Percentiles rank a stretch among this genome's conserved stretches.
Evolutionary conservation across 2,329 filamentous ascomycete genomes (phyloP).

Genomic region (Daldinia eschscholtzii): DNA sequence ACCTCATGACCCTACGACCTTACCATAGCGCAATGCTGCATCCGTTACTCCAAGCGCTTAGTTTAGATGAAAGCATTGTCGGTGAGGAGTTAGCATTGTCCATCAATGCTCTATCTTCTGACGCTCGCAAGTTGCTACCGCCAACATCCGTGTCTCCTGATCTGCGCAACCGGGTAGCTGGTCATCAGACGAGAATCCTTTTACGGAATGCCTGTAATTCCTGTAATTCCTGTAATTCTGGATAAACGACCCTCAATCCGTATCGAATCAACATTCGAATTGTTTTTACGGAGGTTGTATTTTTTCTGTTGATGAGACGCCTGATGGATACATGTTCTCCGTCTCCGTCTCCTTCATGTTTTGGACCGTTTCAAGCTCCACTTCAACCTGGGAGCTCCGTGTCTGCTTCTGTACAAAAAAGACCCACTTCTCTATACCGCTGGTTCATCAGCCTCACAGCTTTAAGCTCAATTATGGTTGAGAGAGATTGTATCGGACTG

Average conservation of each 20-base stretch:
- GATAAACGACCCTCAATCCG: slow-evolving; percentile 9
- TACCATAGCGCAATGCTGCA: slow-evolving; percentile 10
- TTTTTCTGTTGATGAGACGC: slow-evolving; percentile 37
- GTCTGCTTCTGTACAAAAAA: slow-evolving; percentile 9
- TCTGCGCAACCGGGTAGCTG: slow-evolving; percentile 43
- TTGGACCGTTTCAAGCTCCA: slow-evolving; percentile 45
- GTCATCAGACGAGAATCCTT: slow-evolving; percentile 35
- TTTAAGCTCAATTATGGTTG: slow-evolving; percentile 1
- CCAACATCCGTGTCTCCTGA: slow-evolving; percentile 50
- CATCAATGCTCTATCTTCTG: slow-evolving; percentile 40
- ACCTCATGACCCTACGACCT: neutral
- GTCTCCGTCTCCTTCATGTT: slow-evolving; percentile 43
- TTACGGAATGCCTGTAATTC: slow-evolving; percentile 27
- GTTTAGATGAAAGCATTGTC: slow-evolving; percentile 13
- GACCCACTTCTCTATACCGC: slow-evolving; percentile 36
- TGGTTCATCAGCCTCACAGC: slow-evolving; percentile 21
- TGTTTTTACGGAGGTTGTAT: slow-evolving; percentile 31
- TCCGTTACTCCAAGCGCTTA: slow-evolving; percentile 5
- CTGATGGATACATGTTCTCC: slow-evolving; percentile 38
- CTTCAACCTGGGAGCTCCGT: slow-evolving; percentile 28
- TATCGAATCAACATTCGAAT: slow-evolving; percentile 16
- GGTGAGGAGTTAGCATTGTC: slow-evolving; percentile 26
- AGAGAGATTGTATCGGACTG: slow-evolving; percentile 20
- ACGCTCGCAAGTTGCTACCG: slow-evolving; percentile 44
- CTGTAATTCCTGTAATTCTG: slow-evolving; percentile 24